Evolutionary conservation across 495 filamentous ascomycete species (phyloP), one percentile per base, ranked within the genome.

Genomic region (Lasiosphaeria miniovina): DNA sequence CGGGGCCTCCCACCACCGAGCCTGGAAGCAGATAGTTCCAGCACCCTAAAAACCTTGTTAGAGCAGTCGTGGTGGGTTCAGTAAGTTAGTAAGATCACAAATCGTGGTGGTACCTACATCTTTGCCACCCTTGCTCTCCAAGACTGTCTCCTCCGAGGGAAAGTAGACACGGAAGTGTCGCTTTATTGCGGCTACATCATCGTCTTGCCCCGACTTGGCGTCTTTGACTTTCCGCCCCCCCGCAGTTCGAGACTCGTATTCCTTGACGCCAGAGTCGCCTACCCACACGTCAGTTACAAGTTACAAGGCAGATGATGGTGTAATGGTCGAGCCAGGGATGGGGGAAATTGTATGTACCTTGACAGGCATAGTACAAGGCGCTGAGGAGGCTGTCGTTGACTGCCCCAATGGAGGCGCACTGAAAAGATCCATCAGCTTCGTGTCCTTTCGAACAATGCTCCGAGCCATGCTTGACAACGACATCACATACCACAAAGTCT

Each of bases 21-120:
- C 65, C 53, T 86, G 80, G 46, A 93, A 83, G 65, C 89, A 96
- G 34, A 97, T 90, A 0, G 91, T 96, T 3, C 94, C 94, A 3
- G 81, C 92, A 15, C 66, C 69, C 78, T 82, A 57, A 52, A 43
- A 35, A 40, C 7, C 31, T 9, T 35, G 49, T 8, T n/a, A 17
- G 7, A 12, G 14, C 49, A 31, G 32, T 32, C 49, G 24, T 51
- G 11, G 33, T 51, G 10, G 32, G 49, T 24, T 31, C 14, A 6
- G 17, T 4, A 34, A 8, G 33, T 3, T 38, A 12, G n/a, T 14
- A 4, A 40, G 35, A 46, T n/a, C 15, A n/a, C 33, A 38, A 11
- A 15, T 14, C 40, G 17, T 54, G 17, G 36, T 7, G 31, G 49
- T 2, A 73, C 75, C 67, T 40, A 77, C 78, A 3, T 78, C 57